A percentile compares a stretch with the other conserved stretches of the same genome.
Conservation (phyloP, 2,329 filamentous ascomycete species). For the Cercospora sp. region DNA sequence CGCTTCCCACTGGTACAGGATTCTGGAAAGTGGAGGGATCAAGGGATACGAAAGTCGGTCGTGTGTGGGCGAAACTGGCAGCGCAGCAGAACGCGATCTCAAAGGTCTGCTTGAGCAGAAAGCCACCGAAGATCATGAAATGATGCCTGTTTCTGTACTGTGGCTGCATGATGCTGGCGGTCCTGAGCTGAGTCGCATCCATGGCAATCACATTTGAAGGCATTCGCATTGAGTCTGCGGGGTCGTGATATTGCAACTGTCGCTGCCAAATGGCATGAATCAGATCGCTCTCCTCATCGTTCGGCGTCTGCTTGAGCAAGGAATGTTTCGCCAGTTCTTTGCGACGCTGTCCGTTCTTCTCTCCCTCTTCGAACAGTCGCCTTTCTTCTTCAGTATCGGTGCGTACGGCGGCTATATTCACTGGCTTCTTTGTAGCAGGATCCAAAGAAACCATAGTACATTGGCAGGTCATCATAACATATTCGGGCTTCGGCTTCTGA, state of each 20-base stretch:
- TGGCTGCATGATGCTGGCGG: conserved; percentile 73
- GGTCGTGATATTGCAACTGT: conserved; percentile 64
- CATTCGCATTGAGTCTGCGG: conserved; percentile 54
- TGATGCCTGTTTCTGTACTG: conserved; percentile 63
- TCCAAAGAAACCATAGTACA: conserved; percentile 78
- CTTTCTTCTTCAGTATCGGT: conserved; percentile 66
- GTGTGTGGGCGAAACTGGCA: conserved; percentile 66
- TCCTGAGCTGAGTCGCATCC: conserved; percentile 62
- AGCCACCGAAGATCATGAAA: conserved; percentile 78
- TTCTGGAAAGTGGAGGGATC: conserved; percentile 75
- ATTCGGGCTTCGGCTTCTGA: conserved; percentile 56
- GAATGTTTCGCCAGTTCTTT: conserved; percentile 62
- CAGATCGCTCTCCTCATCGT: conserved; percentile 68
- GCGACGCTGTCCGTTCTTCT: conserved; percentile 66
- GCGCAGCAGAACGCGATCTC: conserved; percentile 75
- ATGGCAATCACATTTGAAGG: conserved; percentile 63
- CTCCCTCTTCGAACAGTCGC: conserved; percentile 61
- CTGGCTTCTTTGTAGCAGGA: conserved; percentile 65
- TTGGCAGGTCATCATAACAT: conserved; percentile 68
- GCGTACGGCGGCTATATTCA: conserved; percentile 61
- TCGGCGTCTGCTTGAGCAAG: conserved; percentile 66
- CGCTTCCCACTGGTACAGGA: conserved; percentile 71
- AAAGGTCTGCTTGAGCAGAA: conserved; percentile 71
- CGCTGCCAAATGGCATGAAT: conserved; percentile 74
- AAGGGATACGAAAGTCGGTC: conserved; percentile 70